Evolutionary conservation across 2,329 filamentous ascomycete genomes (phyloP).

Genomic region (Coniochaeta ligniaria): DNA sequence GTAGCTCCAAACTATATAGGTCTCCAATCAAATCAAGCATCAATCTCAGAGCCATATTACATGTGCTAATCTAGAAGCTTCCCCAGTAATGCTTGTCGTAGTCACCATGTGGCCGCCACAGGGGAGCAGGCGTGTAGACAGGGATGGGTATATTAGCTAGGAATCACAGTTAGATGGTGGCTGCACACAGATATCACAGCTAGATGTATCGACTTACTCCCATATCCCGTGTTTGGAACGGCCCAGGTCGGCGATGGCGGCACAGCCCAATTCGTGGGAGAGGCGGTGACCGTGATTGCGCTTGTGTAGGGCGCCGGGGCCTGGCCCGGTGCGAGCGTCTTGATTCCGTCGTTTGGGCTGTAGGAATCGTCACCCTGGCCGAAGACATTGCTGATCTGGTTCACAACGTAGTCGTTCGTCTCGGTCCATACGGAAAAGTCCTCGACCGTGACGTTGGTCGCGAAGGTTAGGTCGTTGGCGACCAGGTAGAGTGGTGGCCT

Average conservation of each 20-base stretch:
- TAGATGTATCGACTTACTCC: slow-evolving; percentile 11
- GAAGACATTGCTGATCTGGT: slow-evolving; percentile 26
- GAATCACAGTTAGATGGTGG: background rate
- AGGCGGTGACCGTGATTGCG: slow-evolving; percentile 19
- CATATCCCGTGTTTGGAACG: slow-evolving; percentile 21
- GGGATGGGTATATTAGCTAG: slow-evolving; percentile 20
- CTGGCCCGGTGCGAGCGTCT: slow-evolving; percentile 4
- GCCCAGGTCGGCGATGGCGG: slow-evolving; percentile 23
- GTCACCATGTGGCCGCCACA: slow-evolving; percentile 22
- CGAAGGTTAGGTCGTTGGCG: slow-evolving; percentile 22
- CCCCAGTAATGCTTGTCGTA: slow-evolving; percentile 24
- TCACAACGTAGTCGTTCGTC: slow-evolving; percentile 13
- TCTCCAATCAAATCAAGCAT: too few relatives aligned
- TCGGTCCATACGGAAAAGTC: slow-evolving; percentile 28
- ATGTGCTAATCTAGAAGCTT: slow-evolving; percentile 15
- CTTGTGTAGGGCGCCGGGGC: slow-evolving; percentile 10
- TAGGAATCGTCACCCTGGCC: slow-evolving; percentile 21
- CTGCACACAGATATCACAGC: too few relatives aligned
- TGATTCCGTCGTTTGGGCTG: slow-evolving; percentile 11
- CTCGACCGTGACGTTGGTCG: slow-evolving; percentile 20
- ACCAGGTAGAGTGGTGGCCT: slow-evolving; percentile 22
- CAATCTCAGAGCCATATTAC: too few relatives aligned
- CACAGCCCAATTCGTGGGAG: slow-evolving; percentile 18
- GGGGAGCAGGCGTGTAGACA: slow-evolving; percentile 20
- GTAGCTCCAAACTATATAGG: too few relatives aligned